A percentile compares a stretch with the other conserved stretches of the same genome.
These are phyloP conservation scores for Tillandsia leiboldiana DNA, from an alignment of 176 grass and related monocot genomes.

Conservation along the genomic window DNA sequence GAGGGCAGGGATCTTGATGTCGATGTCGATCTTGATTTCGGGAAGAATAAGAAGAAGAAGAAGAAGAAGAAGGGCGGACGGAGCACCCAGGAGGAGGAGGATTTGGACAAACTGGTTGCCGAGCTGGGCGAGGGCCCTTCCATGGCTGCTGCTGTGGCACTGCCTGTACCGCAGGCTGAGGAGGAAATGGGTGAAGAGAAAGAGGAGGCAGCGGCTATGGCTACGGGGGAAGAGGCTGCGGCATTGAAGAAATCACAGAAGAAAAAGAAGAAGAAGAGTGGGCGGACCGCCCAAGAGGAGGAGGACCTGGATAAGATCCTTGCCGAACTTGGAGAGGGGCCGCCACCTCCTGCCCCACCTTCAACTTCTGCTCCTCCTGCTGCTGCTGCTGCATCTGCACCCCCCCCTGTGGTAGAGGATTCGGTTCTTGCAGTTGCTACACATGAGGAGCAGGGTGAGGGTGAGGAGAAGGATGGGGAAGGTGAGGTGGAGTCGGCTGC, in stretches of 20 bases:
- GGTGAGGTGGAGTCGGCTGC: conserved; percentile 53
- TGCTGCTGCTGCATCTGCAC: not conserved
- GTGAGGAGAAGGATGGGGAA: conserved; percentile 57
- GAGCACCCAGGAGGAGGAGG: conserved; percentile 75
- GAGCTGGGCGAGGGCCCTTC: conserved; percentile 37
- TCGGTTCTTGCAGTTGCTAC: conserved; percentile 3
- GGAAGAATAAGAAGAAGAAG: conserved; percentile 91
- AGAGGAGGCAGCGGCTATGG: conserved; percentile 25
- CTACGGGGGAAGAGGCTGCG: conserved; percentile 10
- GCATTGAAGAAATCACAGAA: conserved; percentile 39
- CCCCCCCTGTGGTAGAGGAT: not conserved
- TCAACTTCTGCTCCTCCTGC: no score
- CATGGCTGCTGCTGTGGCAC: not conserved
- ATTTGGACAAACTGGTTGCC: conserved; percentile 66
- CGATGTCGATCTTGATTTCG: conserved; percentile 34
- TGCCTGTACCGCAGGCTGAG: conserved; percentile 5
- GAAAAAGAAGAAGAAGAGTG: conserved; percentile 43
- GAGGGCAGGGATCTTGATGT: not conserved
- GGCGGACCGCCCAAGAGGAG: conserved; percentile 41
- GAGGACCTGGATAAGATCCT: conserved; percentile 50
- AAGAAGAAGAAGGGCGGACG: conserved; percentile 74
- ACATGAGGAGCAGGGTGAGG: conserved; percentile 14
- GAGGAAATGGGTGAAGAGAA: conserved; percentile 30
- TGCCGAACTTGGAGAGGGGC: conserved; percentile 34
- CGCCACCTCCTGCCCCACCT: not conserved